A percentile compares a stretch with the other conserved stretches of the same genome.
Evolutionary conservation across 805 yeast genomes (phyloP).

Genomic region (Hanseniaspora lachancei): DNA sequence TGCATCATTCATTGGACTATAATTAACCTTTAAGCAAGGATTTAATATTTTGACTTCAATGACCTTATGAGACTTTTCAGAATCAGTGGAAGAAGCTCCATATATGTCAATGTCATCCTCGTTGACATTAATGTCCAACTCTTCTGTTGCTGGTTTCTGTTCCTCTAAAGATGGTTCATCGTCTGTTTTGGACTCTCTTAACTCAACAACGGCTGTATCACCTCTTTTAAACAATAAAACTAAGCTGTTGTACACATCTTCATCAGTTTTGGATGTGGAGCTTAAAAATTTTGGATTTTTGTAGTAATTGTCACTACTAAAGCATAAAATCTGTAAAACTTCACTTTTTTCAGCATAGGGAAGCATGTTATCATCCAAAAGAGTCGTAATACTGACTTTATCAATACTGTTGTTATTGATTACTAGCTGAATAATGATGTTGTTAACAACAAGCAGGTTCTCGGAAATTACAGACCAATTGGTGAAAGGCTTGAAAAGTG

Average conservation of each 20-base stretch:
- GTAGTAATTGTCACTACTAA: slow-evolving; percentile 2
- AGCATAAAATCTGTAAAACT: not conserved
- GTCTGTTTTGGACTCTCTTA: not conserved
- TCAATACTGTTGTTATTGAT: not conserved
- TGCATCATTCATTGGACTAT: slow-evolving; percentile 64
- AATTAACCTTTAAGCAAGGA: slow-evolving; percentile 28
- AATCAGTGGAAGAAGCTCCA: slow-evolving; percentile 15
- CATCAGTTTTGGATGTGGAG: not conserved
- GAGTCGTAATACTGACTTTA: not conserved
- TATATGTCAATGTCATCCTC: slow-evolving; percentile 24
- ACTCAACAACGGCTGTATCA: slow-evolving; percentile 10
- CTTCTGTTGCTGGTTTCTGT: slow-evolving; percentile 20
- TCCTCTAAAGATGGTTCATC: slow-evolving; percentile 11
- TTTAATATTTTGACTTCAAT: slow-evolving; percentile 21
- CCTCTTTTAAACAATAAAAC: slow-evolving; percentile 10
- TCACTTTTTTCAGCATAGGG: slow-evolving; percentile 1
- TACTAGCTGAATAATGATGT: slow-evolving; percentile 1
- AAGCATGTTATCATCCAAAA: not conserved
- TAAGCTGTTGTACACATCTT: not conserved
- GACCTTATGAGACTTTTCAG: slow-evolving; percentile 12
- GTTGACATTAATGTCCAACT: slow-evolving; percentile 25
- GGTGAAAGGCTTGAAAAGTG: slow-evolving; percentile 35
- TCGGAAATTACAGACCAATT: slow-evolving; percentile 44
- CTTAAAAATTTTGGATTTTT: not conserved
- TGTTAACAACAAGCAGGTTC: slow-evolving; percentile 32